phyloP scores from a whole-genome alignment of 495 filamentous ascomycete species.

The Penicillium lagena region DNA sequence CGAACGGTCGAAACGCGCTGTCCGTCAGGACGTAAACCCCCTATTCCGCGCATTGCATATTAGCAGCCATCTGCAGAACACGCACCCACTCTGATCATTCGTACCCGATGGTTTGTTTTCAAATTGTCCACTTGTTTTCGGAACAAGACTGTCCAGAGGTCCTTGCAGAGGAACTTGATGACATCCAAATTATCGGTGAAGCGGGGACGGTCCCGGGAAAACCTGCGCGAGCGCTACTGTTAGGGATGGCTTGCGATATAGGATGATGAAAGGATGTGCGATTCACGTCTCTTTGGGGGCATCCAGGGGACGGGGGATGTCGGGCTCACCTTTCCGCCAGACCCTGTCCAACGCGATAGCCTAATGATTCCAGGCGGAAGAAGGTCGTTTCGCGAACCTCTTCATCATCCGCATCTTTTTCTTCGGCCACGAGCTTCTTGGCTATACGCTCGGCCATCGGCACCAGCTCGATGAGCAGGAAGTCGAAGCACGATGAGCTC shows the following conservation, averaged over 20 bases:
- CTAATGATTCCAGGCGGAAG: conserved; percentile 74
- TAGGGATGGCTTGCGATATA: no score
- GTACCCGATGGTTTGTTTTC: conserved; percentile 92
- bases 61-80: no score
- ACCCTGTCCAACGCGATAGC: conserved; percentile 89
- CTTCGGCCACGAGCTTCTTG: conserved; percentile 27
- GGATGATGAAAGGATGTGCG: no score
- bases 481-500: conserved; percentile 76
- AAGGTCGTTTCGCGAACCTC: conserved; percentile 76
- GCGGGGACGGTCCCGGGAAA: conserved; percentile 79
- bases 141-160: conserved; percentile 90
- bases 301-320: background rate
- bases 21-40: conserved; percentile 96
- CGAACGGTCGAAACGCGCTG: conserved; percentile 82
- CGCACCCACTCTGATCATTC: background rate
- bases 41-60: conserved; percentile 27
- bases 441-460: conserved; percentile 82
- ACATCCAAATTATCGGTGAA: conserved; percentile 83
- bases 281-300: no score
- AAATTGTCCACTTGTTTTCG: conserved; percentile 96
- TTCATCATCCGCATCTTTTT: conserved; percentile 58
- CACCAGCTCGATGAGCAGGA: conserved; percentile 93
- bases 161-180: conserved; percentile 98
- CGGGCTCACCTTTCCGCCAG: conserved; percentile 78
- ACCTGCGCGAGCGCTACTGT: conserved; percentile 43